phyloP scores from a whole-genome alignment of 2,329 filamentous ascomycete species.

The Clonostachys byssicola region DNA sequence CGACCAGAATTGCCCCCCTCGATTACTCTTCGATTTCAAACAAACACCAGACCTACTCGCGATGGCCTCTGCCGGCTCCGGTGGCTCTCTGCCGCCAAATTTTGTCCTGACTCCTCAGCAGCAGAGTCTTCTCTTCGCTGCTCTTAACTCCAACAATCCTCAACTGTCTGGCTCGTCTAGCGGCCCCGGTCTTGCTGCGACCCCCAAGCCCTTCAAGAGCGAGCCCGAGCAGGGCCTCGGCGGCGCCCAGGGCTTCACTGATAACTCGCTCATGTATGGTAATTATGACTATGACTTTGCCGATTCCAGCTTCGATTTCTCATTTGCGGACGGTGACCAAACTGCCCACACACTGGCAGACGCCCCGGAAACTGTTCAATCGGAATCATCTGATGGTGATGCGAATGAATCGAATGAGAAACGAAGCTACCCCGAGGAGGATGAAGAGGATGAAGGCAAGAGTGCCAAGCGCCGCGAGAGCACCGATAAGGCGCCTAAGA shows the following conservation, averaged over 20 bases:
- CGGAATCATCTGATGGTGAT: slow-evolving; percentile 52
- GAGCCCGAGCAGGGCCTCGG: slow-evolving; percentile 35
- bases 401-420: slow-evolving; percentile 52
- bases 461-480: slow-evolving; percentile 72
- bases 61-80: slow-evolving; percentile 48
- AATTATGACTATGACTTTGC: slow-evolving; percentile 78
- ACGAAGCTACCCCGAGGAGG: slow-evolving; percentile 67
- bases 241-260: slow-evolving; percentile 46
- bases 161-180: slow-evolving; percentile 23
- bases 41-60: neutral
- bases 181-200: slow-evolving; percentile 34
- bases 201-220: slow-evolving; percentile 43
- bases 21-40: too few species aligned
- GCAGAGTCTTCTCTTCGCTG: slow-evolving; percentile 71
- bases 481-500: slow-evolving; percentile 85
- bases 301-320: slow-evolving; percentile 72
- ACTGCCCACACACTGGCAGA: slow-evolving; percentile 69
- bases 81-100: slow-evolving; percentile 38
- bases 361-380: slow-evolving; percentile 55
- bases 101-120: slow-evolving; percentile 73
- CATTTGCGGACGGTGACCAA: slow-evolving; percentile 41
- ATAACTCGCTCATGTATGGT: slow-evolving; percentile 75
- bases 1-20: too few species aligned
- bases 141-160: slow-evolving; percentile 66
- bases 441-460: slow-evolving; percentile 57